A percentile compares a stretch with the other conserved stretches of the same genome.
phyloP scores from a whole-genome alignment of 306 rosid species.

The Inga laurina region DNA sequence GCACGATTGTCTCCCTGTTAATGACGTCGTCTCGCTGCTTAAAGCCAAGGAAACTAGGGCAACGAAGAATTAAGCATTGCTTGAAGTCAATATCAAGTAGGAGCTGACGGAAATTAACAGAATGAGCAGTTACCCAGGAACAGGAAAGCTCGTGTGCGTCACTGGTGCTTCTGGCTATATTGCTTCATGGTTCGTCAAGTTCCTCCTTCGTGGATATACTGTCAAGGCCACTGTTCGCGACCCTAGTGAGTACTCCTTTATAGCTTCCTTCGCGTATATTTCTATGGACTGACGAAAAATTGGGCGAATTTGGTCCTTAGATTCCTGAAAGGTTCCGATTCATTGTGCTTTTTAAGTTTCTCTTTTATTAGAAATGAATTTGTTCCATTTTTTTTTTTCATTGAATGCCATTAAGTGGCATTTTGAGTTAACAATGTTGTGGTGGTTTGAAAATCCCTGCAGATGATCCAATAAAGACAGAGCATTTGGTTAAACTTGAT shows the following conservation, averaged over 20 bases:
- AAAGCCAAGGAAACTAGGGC: neutral
- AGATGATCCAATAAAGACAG: conserved; percentile 14
- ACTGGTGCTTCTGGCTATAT: conserved; percentile 25
- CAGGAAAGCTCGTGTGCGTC: neutral
- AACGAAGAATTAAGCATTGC: neutral
- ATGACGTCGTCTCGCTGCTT: neutral
- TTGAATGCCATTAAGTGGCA: neutral
- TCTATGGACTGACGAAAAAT: neutral
- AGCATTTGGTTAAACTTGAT: conserved; percentile 15
- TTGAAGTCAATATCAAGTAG: neutral
- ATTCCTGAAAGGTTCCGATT: neutral
- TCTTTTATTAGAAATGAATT: no score
- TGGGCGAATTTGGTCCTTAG: no score
- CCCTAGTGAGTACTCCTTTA: conserved; percentile 16
- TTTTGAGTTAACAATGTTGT: neutral
- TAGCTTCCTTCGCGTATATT: neutral
- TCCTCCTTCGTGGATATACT: conserved; percentile 39
- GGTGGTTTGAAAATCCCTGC: neutral
- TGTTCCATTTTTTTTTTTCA: neutral
- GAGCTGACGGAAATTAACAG: neutral
- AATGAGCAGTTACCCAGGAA: neutral
- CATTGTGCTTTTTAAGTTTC: no score
- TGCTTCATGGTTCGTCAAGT: conserved; percentile 58
- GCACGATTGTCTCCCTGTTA: neutral
- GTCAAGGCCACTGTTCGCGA: no score